Conservation (phyloP, 805 yeast genomes). For the Wickerhamomyces subpelliculosus region DNA sequence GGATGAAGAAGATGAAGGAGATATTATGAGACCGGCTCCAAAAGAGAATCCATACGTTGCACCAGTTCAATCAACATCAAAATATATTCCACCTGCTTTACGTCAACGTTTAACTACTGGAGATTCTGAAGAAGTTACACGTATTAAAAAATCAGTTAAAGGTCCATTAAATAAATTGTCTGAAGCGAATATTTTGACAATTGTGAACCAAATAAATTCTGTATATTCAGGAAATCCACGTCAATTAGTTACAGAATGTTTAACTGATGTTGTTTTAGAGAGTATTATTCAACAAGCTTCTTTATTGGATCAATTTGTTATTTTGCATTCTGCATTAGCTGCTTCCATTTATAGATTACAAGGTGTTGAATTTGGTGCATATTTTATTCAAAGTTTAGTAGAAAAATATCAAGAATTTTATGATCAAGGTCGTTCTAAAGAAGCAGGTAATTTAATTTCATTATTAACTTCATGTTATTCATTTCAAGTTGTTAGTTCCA, state of each 20-base stretch:
- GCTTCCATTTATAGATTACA: constrained; percentile 69
- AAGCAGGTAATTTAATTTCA: constrained; percentile 61
- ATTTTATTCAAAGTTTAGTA: constrained; percentile 70
- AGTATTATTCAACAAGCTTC: constrained; percentile 59
- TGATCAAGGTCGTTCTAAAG: constrained; percentile 35
- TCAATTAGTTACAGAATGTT: constrained; percentile 66
- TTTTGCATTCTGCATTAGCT: constrained; percentile 70
- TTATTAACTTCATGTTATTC: constrained; percentile 71
- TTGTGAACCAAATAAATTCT: constrained; percentile 60
- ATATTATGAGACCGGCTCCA: constrained; percentile 25
- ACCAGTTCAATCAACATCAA: constrained; percentile 34
- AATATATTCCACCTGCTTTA: constrained; percentile 84
- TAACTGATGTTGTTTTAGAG: constrained; percentile 57
- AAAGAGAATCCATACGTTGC: constrained; percentile 75
- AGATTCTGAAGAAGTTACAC: constrained; percentile 39
- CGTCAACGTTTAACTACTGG: constrained; percentile 43
- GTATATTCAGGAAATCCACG: constrained; percentile 66
- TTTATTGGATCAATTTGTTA: constrained; percentile 70
- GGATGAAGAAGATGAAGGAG: constrained; percentile 25
- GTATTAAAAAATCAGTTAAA: constrained; percentile 58
- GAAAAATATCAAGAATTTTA: constrained; percentile 51
- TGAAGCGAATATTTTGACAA: constrained; percentile 71
- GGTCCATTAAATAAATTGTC: constrained; percentile 86
- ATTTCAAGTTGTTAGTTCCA: constrained; percentile 69
- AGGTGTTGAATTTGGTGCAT: constrained; percentile 89